Base-by-base conservation (phyloP, 140 eudicot species). In the Anethum foeniculum region DNA sequence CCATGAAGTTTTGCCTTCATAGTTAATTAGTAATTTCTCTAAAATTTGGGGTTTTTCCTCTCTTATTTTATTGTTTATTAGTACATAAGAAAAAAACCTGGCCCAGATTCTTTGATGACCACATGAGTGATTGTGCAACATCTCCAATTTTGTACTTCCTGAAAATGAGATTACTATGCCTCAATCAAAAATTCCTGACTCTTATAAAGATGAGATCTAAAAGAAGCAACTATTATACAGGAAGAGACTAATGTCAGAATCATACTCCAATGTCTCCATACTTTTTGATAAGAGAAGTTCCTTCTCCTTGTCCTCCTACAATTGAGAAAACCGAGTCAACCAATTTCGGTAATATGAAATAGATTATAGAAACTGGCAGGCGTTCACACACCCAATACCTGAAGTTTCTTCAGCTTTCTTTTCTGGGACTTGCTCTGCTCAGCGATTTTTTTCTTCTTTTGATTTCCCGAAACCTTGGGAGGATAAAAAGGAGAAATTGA, bases 31-130 rank as follows among this genome's bases (percentile, higher is more conserved):
- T 30, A 39, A 28, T 14, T 28, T 60, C 38, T 30, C 38, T 28
- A 12, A 71, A 4, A 71, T 36, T 36, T 41, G 16, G 23, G 28
- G 5, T 41, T 25, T 41, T 39, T 74, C 25, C n/a, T 44, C 32
- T 44, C 36, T 74, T 74, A 12, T 3, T 73, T 41, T 7, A 25
- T 44, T 43, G 4, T 44, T 10, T 44, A 23, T 74, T 16, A 41
- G 76, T 38, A 71, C 1, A 38, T 11, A 3, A 74, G 38, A 74
- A 34, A 43, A 80, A 39, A 76, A 92, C 98, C 99, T 93, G 98
- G 39, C 99, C 98, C 85, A 95, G 84, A 81, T 85, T 93, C 79
- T 91, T 79, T 62, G 99, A 90, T 76, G 99, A 95, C 92, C 89
- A 90, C 96, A 95, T 82, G 54, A 91, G 89, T 67, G 97, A 86